phyloP scores from a whole-genome alignment of 768 basidiomycete species.

The Cystobasidium tubakii region DNA sequence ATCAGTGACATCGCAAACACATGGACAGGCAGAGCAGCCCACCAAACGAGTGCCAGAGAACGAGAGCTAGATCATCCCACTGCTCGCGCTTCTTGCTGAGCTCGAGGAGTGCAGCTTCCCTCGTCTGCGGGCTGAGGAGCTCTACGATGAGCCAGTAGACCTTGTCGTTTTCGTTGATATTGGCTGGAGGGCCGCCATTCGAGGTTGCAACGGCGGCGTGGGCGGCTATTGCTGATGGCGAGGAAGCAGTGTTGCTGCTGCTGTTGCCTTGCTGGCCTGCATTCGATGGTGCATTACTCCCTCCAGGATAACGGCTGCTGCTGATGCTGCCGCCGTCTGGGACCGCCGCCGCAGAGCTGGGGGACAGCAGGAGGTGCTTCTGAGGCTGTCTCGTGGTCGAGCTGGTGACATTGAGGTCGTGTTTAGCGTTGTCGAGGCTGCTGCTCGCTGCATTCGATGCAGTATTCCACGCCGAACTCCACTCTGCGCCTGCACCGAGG shows the following conservation, averaged over 20 bases:
- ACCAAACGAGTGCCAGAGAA: slow-evolving; percentile 99
- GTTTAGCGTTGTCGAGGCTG: neutral
- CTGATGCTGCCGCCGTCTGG: neutral
- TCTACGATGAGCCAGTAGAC: slow-evolving; percentile 87
- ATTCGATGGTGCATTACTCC: too few relatives aligned
- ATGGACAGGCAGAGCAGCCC: slow-evolving; percentile 40
- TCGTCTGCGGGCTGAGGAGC: slow-evolving; percentile 58
- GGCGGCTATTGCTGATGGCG: neutral
- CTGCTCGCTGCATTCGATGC: neutral
- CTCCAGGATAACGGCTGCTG: too few relatives aligned
- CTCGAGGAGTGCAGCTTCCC: slow-evolving; percentile 86
- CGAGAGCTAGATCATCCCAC: slow-evolving; percentile 93
- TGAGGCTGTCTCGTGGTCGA: neutral
- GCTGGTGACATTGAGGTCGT: neutral
- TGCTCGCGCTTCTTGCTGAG: slow-evolving; percentile 98
- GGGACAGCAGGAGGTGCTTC: slow-evolving; percentile 1
- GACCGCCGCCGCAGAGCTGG: neutral
- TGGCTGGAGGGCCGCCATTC: neutral
- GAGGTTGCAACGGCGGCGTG: too few relatives aligned
- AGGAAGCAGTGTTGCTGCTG: neutral
- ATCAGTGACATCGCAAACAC: neutral
- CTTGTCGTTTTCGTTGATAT: slow-evolving; percentile 61
- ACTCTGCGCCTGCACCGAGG: neutral
- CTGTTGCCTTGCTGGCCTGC: neutral
- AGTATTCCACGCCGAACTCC: neutral